Percentiles rank a stretch among this genome's conserved stretches.
Evolutionary conservation across 805 yeast genomes (phyloP).

Genomic region (Komagataella ulmi): DNA sequence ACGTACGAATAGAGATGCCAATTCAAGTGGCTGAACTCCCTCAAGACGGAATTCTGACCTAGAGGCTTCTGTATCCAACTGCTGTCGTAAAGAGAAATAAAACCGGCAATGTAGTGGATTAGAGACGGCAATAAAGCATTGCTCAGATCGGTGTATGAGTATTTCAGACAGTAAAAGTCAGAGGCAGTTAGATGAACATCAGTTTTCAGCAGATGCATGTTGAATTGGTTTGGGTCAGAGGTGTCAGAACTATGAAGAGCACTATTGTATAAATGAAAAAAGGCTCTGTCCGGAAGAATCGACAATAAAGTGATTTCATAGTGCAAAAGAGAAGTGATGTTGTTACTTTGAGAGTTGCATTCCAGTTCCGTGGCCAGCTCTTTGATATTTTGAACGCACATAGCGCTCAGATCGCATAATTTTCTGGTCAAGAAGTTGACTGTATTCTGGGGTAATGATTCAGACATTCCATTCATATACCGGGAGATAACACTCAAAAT

Average conservation of each 20-base stretch:
- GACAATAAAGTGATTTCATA: neutral
- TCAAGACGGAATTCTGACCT: slow-evolving; percentile 13
- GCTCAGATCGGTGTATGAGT: neutral
- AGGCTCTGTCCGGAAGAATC: neutral
- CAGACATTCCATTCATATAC: neutral
- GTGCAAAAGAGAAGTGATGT: neutral
- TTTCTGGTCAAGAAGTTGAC: neutral
- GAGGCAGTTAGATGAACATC: neutral
- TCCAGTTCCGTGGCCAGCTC: neutral
- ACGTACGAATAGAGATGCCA: slow-evolving; percentile 52
- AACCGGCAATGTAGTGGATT: neutral
- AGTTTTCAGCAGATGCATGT: neutral
- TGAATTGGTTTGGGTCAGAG: neutral
- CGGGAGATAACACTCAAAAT: neutral
- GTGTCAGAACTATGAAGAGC: neutral
- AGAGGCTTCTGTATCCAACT: neutral
- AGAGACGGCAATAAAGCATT: neutral
- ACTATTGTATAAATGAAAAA: neutral
- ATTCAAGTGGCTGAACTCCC: slow-evolving; percentile 36
- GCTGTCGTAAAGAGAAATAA: neutral
- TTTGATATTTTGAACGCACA: neutral
- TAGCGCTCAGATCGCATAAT: neutral
- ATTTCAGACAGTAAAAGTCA: neutral
- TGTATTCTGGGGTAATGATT: neutral
- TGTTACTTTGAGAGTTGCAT: neutral